These are phyloP conservation scores for Kandelia obovata DNA, from an alignment of 345 rosid species.

Conservation along the genomic window DNA sequence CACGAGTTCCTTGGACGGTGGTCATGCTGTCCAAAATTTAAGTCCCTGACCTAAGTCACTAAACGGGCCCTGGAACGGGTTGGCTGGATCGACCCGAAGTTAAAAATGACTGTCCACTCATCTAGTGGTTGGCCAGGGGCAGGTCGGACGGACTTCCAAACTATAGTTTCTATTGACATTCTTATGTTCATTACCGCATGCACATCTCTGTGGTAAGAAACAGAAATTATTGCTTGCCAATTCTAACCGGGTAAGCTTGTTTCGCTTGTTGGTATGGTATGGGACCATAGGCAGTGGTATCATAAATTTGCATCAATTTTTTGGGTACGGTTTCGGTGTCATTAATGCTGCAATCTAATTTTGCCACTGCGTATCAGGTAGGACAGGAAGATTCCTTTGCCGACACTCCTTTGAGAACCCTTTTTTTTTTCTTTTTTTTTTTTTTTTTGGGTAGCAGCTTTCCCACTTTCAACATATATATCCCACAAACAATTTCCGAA, in stretches of 20 bases:
- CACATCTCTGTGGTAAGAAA: no score
- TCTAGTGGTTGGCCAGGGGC: no score
- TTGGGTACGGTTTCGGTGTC: background rate
- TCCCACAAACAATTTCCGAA: constrained; percentile 8
- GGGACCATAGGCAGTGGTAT: background rate
- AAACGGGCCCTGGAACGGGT: no score
- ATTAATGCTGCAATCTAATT: background rate
- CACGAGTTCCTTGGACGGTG: no score
- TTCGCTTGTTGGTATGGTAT: background rate
- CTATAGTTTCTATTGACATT: no score
- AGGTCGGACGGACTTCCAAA: no score
- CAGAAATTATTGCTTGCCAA: no score
- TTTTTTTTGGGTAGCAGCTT: background rate
- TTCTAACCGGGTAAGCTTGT: background rate
- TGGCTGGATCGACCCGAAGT: no score
- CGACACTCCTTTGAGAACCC: constrained; percentile 19
- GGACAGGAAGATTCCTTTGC: constrained; percentile 32
- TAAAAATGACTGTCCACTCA: no score
- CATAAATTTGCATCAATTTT: constrained; percentile 17
- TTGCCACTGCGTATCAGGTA: background rate
- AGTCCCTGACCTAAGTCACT: no score
- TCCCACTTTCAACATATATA: background rate
- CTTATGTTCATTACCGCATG: no score
- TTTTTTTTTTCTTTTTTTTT: background rate
- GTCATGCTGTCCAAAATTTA: no score